phyloP scores from a whole-genome alignment of 805 yeast genomes.

The Debaryomyces tyrocola region DNA sequence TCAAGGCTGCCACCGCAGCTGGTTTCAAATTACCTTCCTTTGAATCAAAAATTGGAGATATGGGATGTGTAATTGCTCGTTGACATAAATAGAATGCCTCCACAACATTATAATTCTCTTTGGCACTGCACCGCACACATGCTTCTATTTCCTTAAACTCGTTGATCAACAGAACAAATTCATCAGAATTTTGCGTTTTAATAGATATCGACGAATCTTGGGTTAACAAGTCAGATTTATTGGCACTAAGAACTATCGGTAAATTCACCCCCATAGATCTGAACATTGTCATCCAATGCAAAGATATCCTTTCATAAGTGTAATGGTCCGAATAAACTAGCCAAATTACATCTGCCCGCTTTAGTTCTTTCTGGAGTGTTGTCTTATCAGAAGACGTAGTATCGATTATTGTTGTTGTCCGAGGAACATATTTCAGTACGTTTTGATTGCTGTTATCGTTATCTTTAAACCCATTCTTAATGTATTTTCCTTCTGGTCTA shows the following conservation, averaged over 20 bases:
- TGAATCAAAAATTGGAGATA: constrained; percentile 91
- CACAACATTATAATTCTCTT: constrained; percentile 77
- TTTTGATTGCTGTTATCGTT: background rate
- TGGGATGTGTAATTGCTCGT: constrained; percentile 88
- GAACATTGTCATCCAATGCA: constrained; percentile 93
- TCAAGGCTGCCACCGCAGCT: constrained; percentile 70
- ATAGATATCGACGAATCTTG: constrained; percentile 48
- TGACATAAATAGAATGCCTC: constrained; percentile 94
- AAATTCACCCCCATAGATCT: constrained; percentile 91
- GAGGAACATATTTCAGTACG: constrained; percentile 35
- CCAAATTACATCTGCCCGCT: constrained; percentile 90
- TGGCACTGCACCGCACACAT: constrained; percentile 86
- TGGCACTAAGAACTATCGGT: constrained; percentile 90
- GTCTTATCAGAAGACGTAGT: constrained; percentile 68
- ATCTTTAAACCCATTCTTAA: constrained; percentile 2
- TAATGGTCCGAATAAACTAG: constrained; percentile 92
- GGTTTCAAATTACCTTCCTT: constrained; percentile 83
- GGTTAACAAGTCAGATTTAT: constrained; percentile 59
- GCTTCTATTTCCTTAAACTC: constrained; percentile 95
- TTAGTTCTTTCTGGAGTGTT: constrained; percentile 66
- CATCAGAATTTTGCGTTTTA: constrained; percentile 56
- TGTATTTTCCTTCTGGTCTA: background rate
- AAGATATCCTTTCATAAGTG: constrained; percentile 86
- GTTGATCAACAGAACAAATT: constrained; percentile 78
- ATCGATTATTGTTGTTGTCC: constrained; percentile 72